Base-by-base conservation (phyloP, 805 yeast species). In the Saturnispora sekii region DNA sequence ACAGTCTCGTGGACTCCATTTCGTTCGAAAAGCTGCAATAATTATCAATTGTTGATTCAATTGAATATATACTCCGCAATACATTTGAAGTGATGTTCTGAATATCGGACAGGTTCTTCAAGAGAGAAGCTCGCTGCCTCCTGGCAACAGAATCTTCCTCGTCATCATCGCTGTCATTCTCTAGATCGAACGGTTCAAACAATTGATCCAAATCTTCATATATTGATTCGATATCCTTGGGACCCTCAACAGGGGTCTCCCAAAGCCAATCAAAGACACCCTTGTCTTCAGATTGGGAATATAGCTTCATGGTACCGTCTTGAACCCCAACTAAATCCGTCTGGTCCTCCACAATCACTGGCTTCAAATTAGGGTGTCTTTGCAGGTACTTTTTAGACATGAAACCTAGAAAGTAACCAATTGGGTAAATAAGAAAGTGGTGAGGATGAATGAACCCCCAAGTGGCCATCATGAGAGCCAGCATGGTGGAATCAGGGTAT, bases 11-110 rank as follows among this genome's bases (percentile, higher is more conserved):
- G 0, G 93, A 75, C 21, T 68, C 61, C 38, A 74, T 68, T 53
- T 85, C 94, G 58, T 85, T 83, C 51, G 69, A 70, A 56, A 86
- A 86, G 9, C 82, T 82, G 28, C 83, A 83, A 5, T 81, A 70
- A 10, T 80, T 82, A 53, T 68, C 72, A 53, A 79, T 66, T 44
- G 78, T 70, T 32, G 64, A 63, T 47, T 84, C 87, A 7, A 74
- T 60, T 14, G 64, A 60, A 16, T 79, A 79, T 42, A 76, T 63
- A 0, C 69, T 56, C 12, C 67, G 62, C 21, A 84, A 67, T 7
- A 81, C 47, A 43, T 73, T 74, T 0, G 81, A 66, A 14, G 85
- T 74, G 32, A 77, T 61, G 49, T 77, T 76, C 58, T 86, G 95
- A 26, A 84, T 65, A 55, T 84, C 90, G 46, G 84, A 70, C 79